A percentile compares a stretch with the other conserved stretches of the same genome.
phyloP scores from a whole-genome alignment of 805 yeast genomes.

The Cyberlindnera subsufficiens region DNA sequence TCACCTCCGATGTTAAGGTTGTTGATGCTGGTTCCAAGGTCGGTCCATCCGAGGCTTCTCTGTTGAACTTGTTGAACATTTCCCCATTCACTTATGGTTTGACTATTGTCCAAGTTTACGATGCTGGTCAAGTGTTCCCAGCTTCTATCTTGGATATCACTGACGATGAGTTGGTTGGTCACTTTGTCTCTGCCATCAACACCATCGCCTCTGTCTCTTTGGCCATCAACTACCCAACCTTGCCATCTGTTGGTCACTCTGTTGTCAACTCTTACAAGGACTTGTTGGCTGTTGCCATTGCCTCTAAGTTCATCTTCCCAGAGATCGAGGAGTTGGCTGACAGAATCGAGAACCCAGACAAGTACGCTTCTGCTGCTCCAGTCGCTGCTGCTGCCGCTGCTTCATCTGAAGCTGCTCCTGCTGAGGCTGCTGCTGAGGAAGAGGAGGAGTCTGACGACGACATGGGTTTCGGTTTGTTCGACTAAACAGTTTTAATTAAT shows the following conservation, averaged over 20 bases:
- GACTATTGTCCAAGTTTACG: slow-evolving; percentile 94
- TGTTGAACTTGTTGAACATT: slow-evolving; percentile 98
- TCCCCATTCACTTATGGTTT: slow-evolving; percentile 99
- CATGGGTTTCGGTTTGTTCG: slow-evolving; percentile 99
- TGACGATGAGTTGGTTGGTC: slow-evolving; percentile 89
- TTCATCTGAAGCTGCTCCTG: slow-evolving; percentile 69
- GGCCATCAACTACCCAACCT: slow-evolving; percentile 98
- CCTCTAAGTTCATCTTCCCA: slow-evolving; percentile 98
- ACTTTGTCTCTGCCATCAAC: slow-evolving; percentile 89
- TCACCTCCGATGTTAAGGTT: slow-evolving; percentile 94
- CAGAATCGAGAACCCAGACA: slow-evolving; percentile 99
- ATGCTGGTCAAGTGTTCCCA: slow-evolving; percentile 98
- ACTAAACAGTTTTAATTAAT: slow-evolving; percentile 43
- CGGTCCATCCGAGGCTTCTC: slow-evolving; percentile 98
- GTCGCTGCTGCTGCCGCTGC: slow-evolving; percentile 84
- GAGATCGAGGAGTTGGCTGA: slow-evolving; percentile 99
- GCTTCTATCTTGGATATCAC: slow-evolving; percentile 95
- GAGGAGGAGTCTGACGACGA: slow-evolving; percentile 61
- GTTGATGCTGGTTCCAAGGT: slow-evolving; percentile 81
- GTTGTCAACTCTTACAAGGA: slow-evolving; percentile 99
- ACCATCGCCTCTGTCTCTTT: slow-evolving; percentile 93
- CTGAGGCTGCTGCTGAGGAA: slow-evolving; percentile 67
- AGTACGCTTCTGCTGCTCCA: slow-evolving; percentile 99
- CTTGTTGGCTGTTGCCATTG: slow-evolving; percentile 95
- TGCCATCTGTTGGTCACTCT: slow-evolving; percentile 98